A percentile compares a stretch with the other conserved stretches of the same genome.
Conservation (phyloP, 805 yeast species). For the Candida gorgasii region DNA sequence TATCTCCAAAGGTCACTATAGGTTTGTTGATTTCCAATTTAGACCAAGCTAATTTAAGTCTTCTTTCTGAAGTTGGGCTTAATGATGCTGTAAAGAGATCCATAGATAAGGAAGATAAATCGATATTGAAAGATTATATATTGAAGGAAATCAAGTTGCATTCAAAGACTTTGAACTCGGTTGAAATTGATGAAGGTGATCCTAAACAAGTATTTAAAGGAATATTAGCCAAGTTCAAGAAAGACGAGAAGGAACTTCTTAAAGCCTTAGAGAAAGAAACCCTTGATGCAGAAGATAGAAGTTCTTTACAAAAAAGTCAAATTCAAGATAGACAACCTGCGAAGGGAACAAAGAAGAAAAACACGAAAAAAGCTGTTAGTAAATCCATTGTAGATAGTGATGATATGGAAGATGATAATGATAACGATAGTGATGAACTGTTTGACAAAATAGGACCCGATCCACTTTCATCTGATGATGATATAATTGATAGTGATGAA, state of each 20-base stretch:
- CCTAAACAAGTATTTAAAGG: slow-evolving; percentile 40
- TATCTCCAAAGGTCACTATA: slow-evolving; percentile 8
- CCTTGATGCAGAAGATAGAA: not conserved
- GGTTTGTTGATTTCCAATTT: slow-evolving; percentile 54
- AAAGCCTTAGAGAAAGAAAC: not conserved
- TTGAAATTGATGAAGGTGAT: slow-evolving; percentile 39
- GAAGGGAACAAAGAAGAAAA: slow-evolving; percentile 2
- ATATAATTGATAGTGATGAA: slow-evolving; percentile 10
- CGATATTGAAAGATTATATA: slow-evolving; percentile 64
- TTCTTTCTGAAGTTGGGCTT: slow-evolving; percentile 76
- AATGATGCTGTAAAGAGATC: slow-evolving; percentile 69
- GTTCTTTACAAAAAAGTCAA: not conserved
- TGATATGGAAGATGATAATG: slow-evolving; percentile 3
- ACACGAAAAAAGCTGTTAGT: slow-evolving; percentile 6
- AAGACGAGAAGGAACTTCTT: slow-evolving; percentile 2
- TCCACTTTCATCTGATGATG: slow-evolving; percentile 4
- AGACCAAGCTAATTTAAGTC: slow-evolving; percentile 59
- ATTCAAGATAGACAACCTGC: slow-evolving; percentile 2
- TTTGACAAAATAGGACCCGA: slow-evolving; percentile 4
- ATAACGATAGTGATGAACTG: slow-evolving; percentile 3
- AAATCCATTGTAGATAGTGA: not conserved
- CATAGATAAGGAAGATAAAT: slow-evolving; percentile 82
- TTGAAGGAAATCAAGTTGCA: slow-evolving; percentile 56
- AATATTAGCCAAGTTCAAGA: slow-evolving; percentile 25
- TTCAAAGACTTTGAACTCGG: slow-evolving; percentile 46